phyloP scores from a whole-genome alignment of 1,284 basidiomycete species.

The Laetiporus sulphureus region DNA sequence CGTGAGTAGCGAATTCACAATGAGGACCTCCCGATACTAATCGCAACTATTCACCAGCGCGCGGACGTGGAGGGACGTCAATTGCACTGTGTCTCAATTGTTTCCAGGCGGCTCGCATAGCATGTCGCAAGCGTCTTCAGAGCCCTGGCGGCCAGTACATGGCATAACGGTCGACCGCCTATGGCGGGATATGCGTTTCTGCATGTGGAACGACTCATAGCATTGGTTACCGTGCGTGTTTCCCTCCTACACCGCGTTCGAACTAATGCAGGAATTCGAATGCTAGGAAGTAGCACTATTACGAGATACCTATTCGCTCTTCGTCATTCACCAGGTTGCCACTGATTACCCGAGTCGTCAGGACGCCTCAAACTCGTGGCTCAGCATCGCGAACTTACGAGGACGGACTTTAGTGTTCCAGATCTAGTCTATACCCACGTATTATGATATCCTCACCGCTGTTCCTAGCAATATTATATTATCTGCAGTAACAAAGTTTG shows the following conservation, averaged over 20 bases:
- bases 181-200: slow-evolving; percentile 62
- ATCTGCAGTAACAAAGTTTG: too few relatives aligned
- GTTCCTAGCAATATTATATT: too few relatives aligned
- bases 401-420: too few relatives aligned
- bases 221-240: slow-evolving; percentile 6
- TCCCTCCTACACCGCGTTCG: too few relatives aligned
- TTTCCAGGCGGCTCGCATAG: slow-evolving; percentile 35
- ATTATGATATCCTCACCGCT: too few relatives aligned
- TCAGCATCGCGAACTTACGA: too few relatives aligned
- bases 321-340: neutral
- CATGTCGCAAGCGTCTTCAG: slow-evolving; percentile 24
- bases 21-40: too few relatives aligned
- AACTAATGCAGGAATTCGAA: too few relatives aligned
- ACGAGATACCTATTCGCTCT: too few relatives aligned
- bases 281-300: too few relatives aligned
- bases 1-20: slow-evolving; percentile 36
- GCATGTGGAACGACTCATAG: slow-evolving; percentile 41
- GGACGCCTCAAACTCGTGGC: slow-evolving; percentile 3
- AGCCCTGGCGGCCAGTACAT: slow-evolving; percentile 29
- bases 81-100: slow-evolving; percentile 53
- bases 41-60: too few relatives aligned
- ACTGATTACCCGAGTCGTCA: slow-evolving; percentile 1
- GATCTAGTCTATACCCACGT: too few relatives aligned
- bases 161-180: slow-evolving; percentile 59
- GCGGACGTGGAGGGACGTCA: slow-evolving; percentile 58